A percentile compares a stretch with the other conserved stretches of the same genome.
Conservation (phyloP, 495 filamentous ascomycete species). For the Clavariopsis aquatica region DNA sequence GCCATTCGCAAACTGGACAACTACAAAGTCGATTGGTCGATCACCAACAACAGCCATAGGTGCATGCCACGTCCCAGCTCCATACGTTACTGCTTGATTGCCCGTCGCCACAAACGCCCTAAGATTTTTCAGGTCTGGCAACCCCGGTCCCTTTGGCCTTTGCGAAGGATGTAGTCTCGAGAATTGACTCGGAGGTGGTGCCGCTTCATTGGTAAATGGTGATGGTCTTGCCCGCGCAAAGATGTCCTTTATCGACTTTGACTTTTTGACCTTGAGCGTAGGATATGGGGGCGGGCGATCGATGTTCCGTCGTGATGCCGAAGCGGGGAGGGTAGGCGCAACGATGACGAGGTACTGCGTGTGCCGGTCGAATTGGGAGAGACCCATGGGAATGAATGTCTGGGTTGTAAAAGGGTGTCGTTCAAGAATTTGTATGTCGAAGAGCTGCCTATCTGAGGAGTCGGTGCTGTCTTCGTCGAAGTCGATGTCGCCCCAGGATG, state of each 20-base stretch:
- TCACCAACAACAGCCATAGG: constrained; percentile 88
- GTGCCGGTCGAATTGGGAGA: constrained; percentile 44
- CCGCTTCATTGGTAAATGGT: constrained; percentile 46
- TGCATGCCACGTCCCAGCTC: constrained; percentile 91
- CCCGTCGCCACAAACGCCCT: constrained; percentile 79
- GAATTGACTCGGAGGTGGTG: constrained; percentile 29
- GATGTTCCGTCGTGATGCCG: constrained; percentile 16
- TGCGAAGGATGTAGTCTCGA: constrained; percentile 37
- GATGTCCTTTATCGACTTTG: constrained; percentile 40
- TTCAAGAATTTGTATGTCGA: constrained; percentile 77
- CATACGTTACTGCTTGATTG: constrained; percentile 87
- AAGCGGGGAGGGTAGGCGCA: constrained; percentile 62
- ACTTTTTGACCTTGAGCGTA: constrained; percentile 43
- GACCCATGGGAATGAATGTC: constrained; percentile 80
- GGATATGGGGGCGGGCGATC: constrained; percentile 46
- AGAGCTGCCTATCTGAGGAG: constrained; percentile 45
- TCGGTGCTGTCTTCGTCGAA: constrained; percentile 28
- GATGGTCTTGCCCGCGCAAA: constrained; percentile 45
- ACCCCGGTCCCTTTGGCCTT: constrained; percentile 55
- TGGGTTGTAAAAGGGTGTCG: constrained; percentile 93
- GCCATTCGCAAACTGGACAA: constrained; percentile 85
- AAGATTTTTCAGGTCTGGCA: constrained; percentile 71
- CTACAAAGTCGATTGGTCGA: constrained; percentile 74
- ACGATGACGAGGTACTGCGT: constrained; percentile 83
- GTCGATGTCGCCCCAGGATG: constrained; percentile 40